These are phyloP conservation scores for Capronia americana DNA, from an alignment of 2,329 filamentous ascomycete genomes.

Conservation along the genomic window DNA sequence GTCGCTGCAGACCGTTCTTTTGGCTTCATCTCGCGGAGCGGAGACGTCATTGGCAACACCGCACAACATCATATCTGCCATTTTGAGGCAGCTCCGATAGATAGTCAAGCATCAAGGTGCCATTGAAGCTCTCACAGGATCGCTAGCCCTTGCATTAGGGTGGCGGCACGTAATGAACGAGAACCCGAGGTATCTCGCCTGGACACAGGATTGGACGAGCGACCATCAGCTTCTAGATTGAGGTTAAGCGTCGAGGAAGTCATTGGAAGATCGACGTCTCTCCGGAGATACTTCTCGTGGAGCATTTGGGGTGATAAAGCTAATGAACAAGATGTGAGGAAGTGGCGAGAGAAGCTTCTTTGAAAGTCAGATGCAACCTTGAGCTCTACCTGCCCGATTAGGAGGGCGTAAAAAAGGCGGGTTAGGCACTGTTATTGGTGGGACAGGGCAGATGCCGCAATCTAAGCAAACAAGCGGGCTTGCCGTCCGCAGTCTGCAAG, in stretches of 20 bases:
- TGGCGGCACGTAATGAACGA: conserved; percentile 1
- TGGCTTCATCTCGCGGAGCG: conserved; percentile 1
- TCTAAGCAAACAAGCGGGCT: conserved; percentile 15
- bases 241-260: conserved; percentile 15
- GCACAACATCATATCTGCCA: conserved; percentile 16
- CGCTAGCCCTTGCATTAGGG: conserved; percentile 28
- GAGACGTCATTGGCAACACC: conserved; percentile 12
- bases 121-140: conserved; percentile 13
- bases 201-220: conserved; percentile 23
- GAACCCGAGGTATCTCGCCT: background rate
- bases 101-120: conserved; percentile 21
- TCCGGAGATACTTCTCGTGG: background rate
- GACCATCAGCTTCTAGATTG: conserved; percentile 26
- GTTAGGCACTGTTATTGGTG: conserved; percentile 9
- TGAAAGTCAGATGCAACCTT: background rate
- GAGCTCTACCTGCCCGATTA: conserved; percentile 6
- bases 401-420: background rate
- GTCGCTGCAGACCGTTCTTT: background rate
- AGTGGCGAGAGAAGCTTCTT: conserved; percentile 9
- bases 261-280: conserved; percentile 7
- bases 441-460: conserved; percentile 10
- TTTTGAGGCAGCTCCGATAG: conserved; percentile 13
- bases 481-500: conserved; percentile 2
- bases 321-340: conserved; percentile 2
- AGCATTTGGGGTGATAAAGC: conserved; percentile 12